These are phyloP conservation scores for Amylostereum areolatum DNA, from an alignment of 1,284 basidiomycete species.

Conservation along the genomic window DNA sequence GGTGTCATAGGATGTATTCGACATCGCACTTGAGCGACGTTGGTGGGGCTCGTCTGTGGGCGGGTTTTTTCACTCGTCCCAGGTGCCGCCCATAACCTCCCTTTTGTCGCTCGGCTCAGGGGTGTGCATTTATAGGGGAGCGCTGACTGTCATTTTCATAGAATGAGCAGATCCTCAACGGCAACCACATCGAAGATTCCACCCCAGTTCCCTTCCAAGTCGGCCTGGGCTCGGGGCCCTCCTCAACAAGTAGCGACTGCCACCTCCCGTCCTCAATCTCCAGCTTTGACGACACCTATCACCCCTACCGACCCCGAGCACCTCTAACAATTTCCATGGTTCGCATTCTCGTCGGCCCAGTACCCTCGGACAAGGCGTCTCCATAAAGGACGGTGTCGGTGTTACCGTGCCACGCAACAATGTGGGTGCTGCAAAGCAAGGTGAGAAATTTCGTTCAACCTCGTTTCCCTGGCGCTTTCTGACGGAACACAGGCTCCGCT, in stretches of 20 bases:
- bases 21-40: neutral
- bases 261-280: slow-evolving; percentile 71
- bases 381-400: slow-evolving; percentile 73
- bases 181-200: slow-evolving; percentile 64
- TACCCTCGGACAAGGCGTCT: slow-evolving; percentile 59
- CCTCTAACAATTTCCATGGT: slow-evolving; percentile 16
- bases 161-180: slow-evolving; percentile 85
- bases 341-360: slow-evolving; percentile 70
- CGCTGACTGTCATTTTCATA: slow-evolving; percentile 20
- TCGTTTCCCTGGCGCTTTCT: slow-evolving; percentile 4
- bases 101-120: neutral
- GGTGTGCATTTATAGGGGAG: neutral
- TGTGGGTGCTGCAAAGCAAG: slow-evolving; percentile 57
- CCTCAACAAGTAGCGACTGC: slow-evolving; percentile 52
- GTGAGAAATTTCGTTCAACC: slow-evolving; percentile 29
- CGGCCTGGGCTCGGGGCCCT: slow-evolving; percentile 80
- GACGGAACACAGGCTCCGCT: neutral
- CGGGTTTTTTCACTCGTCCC: neutral
- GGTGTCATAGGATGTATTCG: neutral
- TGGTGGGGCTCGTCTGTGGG: neutral
- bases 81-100: neutral
- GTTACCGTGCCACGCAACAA: slow-evolving; percentile 55
- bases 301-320: slow-evolving; percentile 34
- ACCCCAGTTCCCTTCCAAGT: slow-evolving; percentile 64
- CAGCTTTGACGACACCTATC: slow-evolving; percentile 45